phyloP scores from a whole-genome alignment of 2,329 filamentous ascomycete species.

The Furcasterigmium sp. region DNA sequence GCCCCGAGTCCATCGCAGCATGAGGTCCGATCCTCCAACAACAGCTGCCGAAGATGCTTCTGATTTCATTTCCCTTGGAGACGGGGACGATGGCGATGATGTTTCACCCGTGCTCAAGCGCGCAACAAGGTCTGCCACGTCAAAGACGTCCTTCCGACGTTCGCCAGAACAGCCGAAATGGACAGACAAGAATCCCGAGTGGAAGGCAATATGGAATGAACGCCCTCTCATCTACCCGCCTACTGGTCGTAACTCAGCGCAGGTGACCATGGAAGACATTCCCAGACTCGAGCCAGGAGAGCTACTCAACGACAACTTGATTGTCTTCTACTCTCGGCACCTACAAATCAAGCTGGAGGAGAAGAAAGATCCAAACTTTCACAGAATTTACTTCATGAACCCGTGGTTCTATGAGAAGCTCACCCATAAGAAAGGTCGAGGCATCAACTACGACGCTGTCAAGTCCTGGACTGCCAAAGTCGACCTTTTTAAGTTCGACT shows the following conservation, averaged over 20 bases:
- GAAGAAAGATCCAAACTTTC: slow-evolving; percentile 47
- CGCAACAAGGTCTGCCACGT: too few species aligned
- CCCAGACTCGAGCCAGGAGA: slow-evolving; percentile 74
- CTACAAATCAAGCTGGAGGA: slow-evolving; percentile 57
- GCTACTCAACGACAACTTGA: slow-evolving; percentile 88
- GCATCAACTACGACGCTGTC: slow-evolving; percentile 80
- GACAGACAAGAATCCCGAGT: slow-evolving; percentile 44
- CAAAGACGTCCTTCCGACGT: slow-evolving; percentile 8
- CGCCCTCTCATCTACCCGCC: slow-evolving; percentile 57
- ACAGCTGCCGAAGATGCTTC: too few species aligned
- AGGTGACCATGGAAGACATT: slow-evolving; percentile 69
- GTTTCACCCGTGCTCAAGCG: too few species aligned
- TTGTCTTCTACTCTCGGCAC: slow-evolving; percentile 80
- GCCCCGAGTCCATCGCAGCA: too few species aligned
- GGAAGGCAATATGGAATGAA: slow-evolving; percentile 45
- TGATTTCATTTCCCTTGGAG: too few species aligned
- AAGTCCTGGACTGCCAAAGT: slow-evolving; percentile 82
- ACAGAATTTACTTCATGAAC: slow-evolving; percentile 81
- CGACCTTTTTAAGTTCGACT: slow-evolving; percentile 81
- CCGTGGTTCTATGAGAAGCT: slow-evolving; percentile 86
- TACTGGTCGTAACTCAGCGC: slow-evolving; percentile 54
- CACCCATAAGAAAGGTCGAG: slow-evolving; percentile 50
- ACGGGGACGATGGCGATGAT: too few species aligned
- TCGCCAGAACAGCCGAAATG: slow-evolving; percentile 25
- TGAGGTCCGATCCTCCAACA: too few species aligned